Conservation (phyloP, 2,329 filamentous ascomycete species). For the Trichoderma koningii region DNA sequence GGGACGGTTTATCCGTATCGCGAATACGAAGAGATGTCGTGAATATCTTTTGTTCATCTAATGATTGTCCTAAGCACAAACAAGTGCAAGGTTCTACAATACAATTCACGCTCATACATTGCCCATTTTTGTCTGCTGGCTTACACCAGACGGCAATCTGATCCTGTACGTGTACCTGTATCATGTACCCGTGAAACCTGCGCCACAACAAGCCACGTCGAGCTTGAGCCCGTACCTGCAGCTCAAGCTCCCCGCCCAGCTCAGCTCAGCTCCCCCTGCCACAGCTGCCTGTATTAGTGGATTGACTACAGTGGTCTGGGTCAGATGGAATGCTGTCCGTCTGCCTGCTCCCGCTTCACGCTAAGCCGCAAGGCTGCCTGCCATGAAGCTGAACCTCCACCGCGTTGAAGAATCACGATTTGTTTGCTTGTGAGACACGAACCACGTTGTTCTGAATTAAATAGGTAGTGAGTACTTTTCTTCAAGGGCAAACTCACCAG, state of each 20-base stretch:
- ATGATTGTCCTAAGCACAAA: background rate
- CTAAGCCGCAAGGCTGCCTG: constrained; percentile 11
- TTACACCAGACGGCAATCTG: background rate
- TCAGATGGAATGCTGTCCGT: background rate
- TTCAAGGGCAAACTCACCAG: no score
- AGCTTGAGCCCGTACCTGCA: constrained; percentile 14
- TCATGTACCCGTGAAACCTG: background rate
- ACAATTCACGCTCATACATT: background rate
- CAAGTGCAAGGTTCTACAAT: background rate
- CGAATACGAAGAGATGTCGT: constrained; percentile 3
- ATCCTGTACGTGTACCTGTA: background rate
- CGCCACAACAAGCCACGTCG: constrained; percentile 14
- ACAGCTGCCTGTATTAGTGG: constrained; percentile 11
- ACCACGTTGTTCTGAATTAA: background rate
- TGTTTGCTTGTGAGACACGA: constrained; percentile 12
- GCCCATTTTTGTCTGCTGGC: background rate
- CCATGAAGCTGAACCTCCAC: constrained; percentile 1
- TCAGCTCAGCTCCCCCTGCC: background rate
- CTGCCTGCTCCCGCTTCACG: constrained; percentile 20
- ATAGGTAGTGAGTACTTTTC: background rate
- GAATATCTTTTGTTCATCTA: background rate
- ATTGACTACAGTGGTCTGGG: background rate
- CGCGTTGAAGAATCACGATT: constrained; percentile 17
- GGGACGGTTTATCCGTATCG: background rate
- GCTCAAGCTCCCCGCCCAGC: background rate